Evolutionary conservation across 2,329 filamentous ascomycete species (phyloP), one percentile per base, ranked within the genome.

Genomic region (Ophiosphaerella narmari): DNA sequence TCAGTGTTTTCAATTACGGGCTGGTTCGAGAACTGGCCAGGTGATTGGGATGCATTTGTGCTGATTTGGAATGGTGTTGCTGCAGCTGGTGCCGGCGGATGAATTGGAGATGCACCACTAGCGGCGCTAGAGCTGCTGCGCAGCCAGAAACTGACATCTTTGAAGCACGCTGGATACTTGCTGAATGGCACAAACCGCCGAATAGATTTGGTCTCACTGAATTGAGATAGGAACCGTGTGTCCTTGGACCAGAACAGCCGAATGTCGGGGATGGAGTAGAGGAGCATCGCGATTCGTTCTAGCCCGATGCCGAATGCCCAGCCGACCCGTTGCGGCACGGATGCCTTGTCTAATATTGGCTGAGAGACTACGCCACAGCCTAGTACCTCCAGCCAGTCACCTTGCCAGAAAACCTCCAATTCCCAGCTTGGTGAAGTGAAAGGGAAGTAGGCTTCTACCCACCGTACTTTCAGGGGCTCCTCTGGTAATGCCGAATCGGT

Each of bases 401-500:
- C 92, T 60, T 88, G 87, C 83, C 93, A 97, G 79, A 90, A 92
- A 8, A 99, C 91, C 70, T 99, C 94, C 21, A 99, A 82, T 72
- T 99, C 94, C 89, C 91, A 99, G 6, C 89, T 94, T 0, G 94
- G 94, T 50, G 87, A 92, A 0, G 94, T 99, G 72, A 97, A 97
- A 34, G 94, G 94, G 76, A 99, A 99, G 75, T 94, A 97, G 1
- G 94, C 91, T 73, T 97, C 93, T 7, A 97, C 87, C 94, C 94
- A 99, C 59, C 94, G 85, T 65, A 97, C 86, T 61, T 86, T 87
- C 34, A 97, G 78, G 4, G 91, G 90, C 66, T 95, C 89, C 42
- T 60, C 43, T 8, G 52, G 23, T 23, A 37, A 65, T 5, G 78
- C 77, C 9, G 70, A 73, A 50, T 77, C 78, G 13, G 80, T 75